Base-by-base conservation (phyloP, 208 protist genomes). In the Trypanosomatidae sp. region DNA sequence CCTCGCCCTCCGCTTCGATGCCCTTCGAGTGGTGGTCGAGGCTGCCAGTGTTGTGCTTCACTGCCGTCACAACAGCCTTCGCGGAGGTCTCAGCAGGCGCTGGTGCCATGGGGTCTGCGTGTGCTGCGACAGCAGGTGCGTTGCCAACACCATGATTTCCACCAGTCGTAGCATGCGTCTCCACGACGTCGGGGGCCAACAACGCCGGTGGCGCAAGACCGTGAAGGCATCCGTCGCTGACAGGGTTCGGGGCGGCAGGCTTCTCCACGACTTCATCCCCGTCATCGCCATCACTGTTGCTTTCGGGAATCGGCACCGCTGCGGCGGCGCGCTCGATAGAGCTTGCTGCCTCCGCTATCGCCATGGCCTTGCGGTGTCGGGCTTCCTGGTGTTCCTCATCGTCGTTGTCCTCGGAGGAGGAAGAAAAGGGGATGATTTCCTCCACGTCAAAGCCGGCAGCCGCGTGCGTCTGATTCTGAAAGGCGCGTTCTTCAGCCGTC, bases 381-480 rank as follows among this genome's bases (percentile, higher is more conserved):
- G 28, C 55, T 41, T 72, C 68, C 22, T 46, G 36, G n/a, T 43
- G 53, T 28, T 39, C 39, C 19, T 72, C 53, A 55, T n/a, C 25
- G 53, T 50, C 68, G 12, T 47, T 55, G 68, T 43, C 60, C 67
- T 77, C 30, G 70, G 65, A 44, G 47, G 64, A 28, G 76, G 77
- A 64, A 30, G 77, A 60, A 75, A 75, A 25, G 66, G 80, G 56
- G 30, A 85, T 41, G 30, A 50, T 60, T 39, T 81, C 65, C 58
- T 84, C 78, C 58, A 74, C 66, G 33, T 83, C 80, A 36, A 69
- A 78, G 62, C 82, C 81, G 8, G 80, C 76, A 15, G 80, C 81
- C 3, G 81, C 78, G 71, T 79, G 69, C 3, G 71, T 77, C 41
- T 71, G 67, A 41, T 46, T 59, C 55, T 79, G 75, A 44, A 73